Evolutionary conservation across 2,329 filamentous ascomycete genomes (phyloP).

Genomic region (Stemphylium beticola): DNA sequence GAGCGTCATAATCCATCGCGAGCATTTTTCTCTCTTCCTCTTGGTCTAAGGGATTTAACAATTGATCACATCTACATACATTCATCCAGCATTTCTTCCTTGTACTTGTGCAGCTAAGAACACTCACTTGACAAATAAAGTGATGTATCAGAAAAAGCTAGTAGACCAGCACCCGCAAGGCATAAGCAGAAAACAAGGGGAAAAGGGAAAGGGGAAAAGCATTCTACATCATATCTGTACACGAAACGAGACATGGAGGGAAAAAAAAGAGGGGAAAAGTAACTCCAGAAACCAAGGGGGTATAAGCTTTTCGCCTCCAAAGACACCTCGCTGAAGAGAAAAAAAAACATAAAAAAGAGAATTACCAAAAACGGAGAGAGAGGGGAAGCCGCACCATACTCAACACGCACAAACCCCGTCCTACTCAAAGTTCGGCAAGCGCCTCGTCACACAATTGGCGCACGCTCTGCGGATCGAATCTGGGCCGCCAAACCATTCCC

Average conservation of each 20-base stretch:
- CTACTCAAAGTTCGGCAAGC: slow-evolving; percentile 32
- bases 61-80: background rate
- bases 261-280: background rate
- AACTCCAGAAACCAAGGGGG: background rate
- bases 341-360: background rate
- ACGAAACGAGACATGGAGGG: background rate
- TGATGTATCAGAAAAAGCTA: background rate
- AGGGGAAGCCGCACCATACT: too few relatives aligned
- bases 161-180: background rate
- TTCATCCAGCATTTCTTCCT: background rate
- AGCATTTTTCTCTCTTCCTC: background rate
- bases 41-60: background rate
- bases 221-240: background rate
- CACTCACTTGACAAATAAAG: background rate
- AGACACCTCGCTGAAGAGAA: slow-evolving; percentile 1
- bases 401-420: background rate
- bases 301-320: slow-evolving; percentile 1
- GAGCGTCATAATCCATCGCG: slow-evolving; percentile 1
- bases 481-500: slow-evolving; percentile 28
- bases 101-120: background rate
- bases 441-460: slow-evolving; percentile 37
- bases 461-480: slow-evolving; percentile 39
- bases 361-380: background rate
- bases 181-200: background rate
- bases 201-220: background rate